A percentile compares a stretch with the other conserved stretches of the same genome.
Evolutionary conservation across 2,329 filamentous ascomycete species (phyloP).

Genomic region (Alternaria metachromatica): DNA sequence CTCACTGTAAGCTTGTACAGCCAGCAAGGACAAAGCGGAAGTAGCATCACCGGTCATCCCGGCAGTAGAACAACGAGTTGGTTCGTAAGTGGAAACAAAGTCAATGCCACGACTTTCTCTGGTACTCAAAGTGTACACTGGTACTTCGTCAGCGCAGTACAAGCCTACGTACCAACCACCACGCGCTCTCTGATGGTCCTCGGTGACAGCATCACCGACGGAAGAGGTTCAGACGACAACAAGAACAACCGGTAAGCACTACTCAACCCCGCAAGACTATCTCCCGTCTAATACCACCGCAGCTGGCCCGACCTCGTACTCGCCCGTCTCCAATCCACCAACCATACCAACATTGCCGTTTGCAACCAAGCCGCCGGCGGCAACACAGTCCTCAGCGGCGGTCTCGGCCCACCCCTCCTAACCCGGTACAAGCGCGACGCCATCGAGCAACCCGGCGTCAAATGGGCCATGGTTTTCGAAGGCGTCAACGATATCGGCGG

Average conservation of each 20-base stretch:
- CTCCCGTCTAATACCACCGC: constrained; percentile 23
- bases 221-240: constrained; percentile 56
- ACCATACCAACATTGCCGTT: constrained; percentile 61
- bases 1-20: constrained; percentile 65
- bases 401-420: constrained; percentile 67
- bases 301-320: constrained; percentile 49
- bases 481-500: constrained; percentile 70
- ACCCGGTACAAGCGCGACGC: constrained; percentile 69
- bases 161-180: constrained; percentile 58
- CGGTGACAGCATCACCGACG: constrained; percentile 71
- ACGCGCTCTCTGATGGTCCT: constrained; percentile 61
- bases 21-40: constrained; percentile 63
- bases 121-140: constrained; percentile 12
- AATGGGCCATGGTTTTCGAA: constrained; percentile 71
- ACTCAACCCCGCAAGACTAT: neutral
- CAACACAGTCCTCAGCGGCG: constrained; percentile 67
- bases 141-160: constrained; percentile 65
- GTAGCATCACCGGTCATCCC: constrained; percentile 68
- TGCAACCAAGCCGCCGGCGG: constrained; percentile 72
- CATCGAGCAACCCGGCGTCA: constrained; percentile 62
- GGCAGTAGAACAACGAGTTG: constrained; percentile 69
- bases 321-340: constrained; percentile 53
- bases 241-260: constrained; percentile 44
- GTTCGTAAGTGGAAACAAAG: constrained; percentile 34
- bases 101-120: constrained; percentile 48